Evolutionary conservation across 345 rosid genomes (phyloP).

Genomic region (Sisymbrium irio): DNA sequence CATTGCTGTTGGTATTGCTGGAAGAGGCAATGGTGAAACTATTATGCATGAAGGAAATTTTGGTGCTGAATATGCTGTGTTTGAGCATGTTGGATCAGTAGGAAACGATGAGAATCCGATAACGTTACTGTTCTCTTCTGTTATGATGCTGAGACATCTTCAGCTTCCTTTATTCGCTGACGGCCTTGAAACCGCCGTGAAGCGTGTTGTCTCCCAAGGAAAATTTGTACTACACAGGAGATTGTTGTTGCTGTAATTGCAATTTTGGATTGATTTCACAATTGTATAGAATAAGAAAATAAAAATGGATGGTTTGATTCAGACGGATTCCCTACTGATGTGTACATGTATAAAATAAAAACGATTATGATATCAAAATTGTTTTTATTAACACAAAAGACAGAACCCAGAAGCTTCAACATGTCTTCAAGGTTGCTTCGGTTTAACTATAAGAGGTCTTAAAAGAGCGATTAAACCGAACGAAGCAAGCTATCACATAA

Average conservation of each 20-base stretch:
- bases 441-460: too few species aligned
- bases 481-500: too few species aligned
- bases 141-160: constrained; percentile 83
- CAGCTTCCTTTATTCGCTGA: constrained; percentile 65
- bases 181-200: constrained; percentile 57
- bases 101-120: constrained; percentile 68
- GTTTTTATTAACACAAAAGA: too few species aligned
- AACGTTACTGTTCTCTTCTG: constrained; percentile 64
- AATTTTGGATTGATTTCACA: constrained; percentile 21
- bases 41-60: constrained; percentile 67
- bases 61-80: constrained; percentile 70
- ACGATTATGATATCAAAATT: too few species aligned
- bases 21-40: constrained; percentile 42
- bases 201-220: constrained; percentile 45
- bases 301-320: not conserved
- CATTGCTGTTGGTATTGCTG: constrained; percentile 52
- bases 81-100: constrained; percentile 78
- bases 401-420: too few species aligned
- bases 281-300: not conserved
- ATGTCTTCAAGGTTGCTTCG: too few species aligned
- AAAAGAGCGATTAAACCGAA: too few species aligned
- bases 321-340: too few species aligned
- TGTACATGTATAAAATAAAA: too few species aligned
- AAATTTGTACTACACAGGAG: constrained; percentile 49
- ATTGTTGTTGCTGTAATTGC: constrained; percentile 57